Base-by-base conservation (phyloP, 257 asterid genomes). In the Echium plantagineum region DNA sequence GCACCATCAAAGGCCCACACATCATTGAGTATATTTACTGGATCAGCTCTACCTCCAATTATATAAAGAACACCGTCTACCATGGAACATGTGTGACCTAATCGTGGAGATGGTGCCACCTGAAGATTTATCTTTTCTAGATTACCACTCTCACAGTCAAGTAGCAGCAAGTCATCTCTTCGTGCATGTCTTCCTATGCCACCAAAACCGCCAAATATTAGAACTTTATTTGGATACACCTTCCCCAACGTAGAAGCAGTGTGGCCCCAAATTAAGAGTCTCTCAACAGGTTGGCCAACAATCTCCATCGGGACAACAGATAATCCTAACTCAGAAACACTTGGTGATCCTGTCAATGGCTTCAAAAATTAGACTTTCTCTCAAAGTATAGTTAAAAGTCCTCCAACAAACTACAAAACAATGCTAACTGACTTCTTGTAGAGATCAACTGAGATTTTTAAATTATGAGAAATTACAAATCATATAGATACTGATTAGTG, bases 11-110 rank as follows among this genome's bases (percentile, higher is more conserved):
- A 83, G 59, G 66, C 77, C 97, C 97, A 93, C 64, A 86, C 94
- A 71, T 93, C 97, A 46, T 85, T 85, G 84, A 89, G 69, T 74
- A 85, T 81, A 69, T 77, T 80, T 63, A 72, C 56, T 48, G 98
- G 98, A 69, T 83, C 98, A 57, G 88, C 90, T 80, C 98, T 79
- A 67, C 97, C 98, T 64, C 98, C 98, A 71, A 93, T 78, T 48
- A 83, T 80, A 75, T 84, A 86, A 63, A 89, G 52, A 58, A 56
- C 66, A 69, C 86, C 86, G 69, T 86, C 91, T 56, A 88, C 66
- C 21, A 77, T 47, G 10, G 90, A 79, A 69, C 81, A 77, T 21
- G 97, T 75, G 67, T 93, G 98, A 56, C 98, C 98, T 60, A 93
- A 63, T 10, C 98, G 94, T 70, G 98, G 84, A 67, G 83, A 84